These are phyloP conservation scores for Tilletia setariae DNA, from an alignment of 1,284 basidiomycete species.

Conservation along the genomic window DNA sequence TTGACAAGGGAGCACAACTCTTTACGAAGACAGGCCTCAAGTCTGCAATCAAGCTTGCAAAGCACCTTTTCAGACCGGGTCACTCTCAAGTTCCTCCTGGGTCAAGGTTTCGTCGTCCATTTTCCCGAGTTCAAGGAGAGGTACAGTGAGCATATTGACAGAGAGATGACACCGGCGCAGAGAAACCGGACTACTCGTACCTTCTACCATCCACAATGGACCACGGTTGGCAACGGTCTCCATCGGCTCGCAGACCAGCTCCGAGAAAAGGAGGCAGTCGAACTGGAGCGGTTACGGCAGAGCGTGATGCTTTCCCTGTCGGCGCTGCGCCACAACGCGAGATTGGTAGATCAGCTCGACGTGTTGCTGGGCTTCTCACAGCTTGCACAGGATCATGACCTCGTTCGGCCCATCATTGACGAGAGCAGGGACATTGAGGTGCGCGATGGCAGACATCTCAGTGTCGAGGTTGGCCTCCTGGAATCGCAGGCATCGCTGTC, in stretches of 20 bases:
- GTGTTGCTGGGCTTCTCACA: constrained; percentile 77
- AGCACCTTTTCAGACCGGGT: constrained; percentile 28
- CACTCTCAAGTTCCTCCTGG: constrained; percentile 38
- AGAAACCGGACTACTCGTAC: constrained; percentile 41
- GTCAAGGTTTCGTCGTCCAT: constrained; percentile 50
- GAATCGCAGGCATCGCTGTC: constrained; percentile 54
- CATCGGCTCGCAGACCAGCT: constrained; percentile 32
- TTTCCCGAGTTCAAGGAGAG: constrained; percentile 26
- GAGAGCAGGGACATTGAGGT: constrained; percentile 63
- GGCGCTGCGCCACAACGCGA: constrained; percentile 66
- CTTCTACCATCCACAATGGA: constrained; percentile 40
- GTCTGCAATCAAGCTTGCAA: constrained; percentile 33
- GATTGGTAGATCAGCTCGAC: constrained; percentile 83
- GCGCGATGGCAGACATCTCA: constrained; percentile 79
- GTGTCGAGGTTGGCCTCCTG: constrained; percentile 83
- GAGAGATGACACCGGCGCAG: constrained; percentile 36
- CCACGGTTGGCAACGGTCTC: constrained; percentile 32
- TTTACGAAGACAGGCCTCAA: constrained; percentile 28
- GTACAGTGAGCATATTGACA: constrained; percentile 14
- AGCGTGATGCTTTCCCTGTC: constrained; percentile 25
- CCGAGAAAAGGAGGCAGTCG: constrained; percentile 28
- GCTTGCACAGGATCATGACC: constrained; percentile 74
- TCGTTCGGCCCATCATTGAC: constrained; percentile 69
- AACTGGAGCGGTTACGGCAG: constrained; percentile 41
- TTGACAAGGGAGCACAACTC: constrained; percentile 30